These are phyloP conservation scores for Ogataea salicorniae DNA, from an alignment of 805 yeast species.

Conservation along the genomic window DNA sequence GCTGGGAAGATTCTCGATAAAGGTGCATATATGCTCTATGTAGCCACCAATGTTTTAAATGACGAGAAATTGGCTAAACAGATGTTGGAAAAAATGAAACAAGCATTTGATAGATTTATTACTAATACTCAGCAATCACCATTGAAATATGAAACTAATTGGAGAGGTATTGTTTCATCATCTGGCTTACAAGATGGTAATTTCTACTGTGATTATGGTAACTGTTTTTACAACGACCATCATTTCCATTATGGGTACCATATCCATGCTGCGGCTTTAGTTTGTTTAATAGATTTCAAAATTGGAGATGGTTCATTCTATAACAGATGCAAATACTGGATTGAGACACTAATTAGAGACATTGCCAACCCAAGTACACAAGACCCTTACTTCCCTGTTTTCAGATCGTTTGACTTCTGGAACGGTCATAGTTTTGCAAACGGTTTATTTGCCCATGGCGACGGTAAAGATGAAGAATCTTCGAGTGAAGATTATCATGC, in stretches of 20 bases:
- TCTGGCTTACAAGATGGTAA: conserved; percentile 42
- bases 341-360: conserved; percentile 59
- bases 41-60: conserved; percentile 58
- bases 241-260: conserved; percentile 86
- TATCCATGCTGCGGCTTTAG: conserved; percentile 75
- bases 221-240: conserved; percentile 77
- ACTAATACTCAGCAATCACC: conserved; percentile 67
- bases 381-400: conserved; percentile 57
- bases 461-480: conserved; percentile 70
- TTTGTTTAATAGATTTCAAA: conserved; percentile 57
- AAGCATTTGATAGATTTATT: conserved; percentile 66
- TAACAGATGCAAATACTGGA: conserved; percentile 44
- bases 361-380: conserved; percentile 54
- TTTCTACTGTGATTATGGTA: conserved; percentile 53
- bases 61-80: conserved; percentile 47
- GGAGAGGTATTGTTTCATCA: conserved; percentile 74
- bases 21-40: conserved; percentile 81
- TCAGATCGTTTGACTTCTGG: conserved; percentile 65
- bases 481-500: conserved; percentile 68
- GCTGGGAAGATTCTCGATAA: conserved; percentile 87
- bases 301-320: conserved; percentile 50
- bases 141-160: conserved; percentile 69
- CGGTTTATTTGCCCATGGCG: conserved; percentile 57
- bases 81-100: conserved; percentile 54
- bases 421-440: conserved; percentile 74